Evolutionary conservation across 108 stramenopile genomes (phyloP), one percentile per base, ranked within the genome.

Genomic region (Epipyxis sp.): DNA sequence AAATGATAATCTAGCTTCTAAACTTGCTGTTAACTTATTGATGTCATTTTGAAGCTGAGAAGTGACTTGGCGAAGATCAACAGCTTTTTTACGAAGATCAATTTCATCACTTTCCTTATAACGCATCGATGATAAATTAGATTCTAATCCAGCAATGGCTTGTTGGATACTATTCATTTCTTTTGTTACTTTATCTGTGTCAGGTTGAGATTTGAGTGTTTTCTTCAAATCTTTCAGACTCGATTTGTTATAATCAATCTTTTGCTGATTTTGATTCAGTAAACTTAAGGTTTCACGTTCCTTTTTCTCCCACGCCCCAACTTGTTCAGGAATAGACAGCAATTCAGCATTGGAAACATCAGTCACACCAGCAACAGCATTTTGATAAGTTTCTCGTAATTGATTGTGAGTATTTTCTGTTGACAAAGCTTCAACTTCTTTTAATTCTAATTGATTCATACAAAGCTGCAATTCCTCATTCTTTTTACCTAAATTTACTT

Each of bases 1-100:
- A 82, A 98, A 98, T 40, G 87, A 80, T 59, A 98, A 90, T 40
- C 95, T 83, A 41, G 90, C 92, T 44, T 89, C 88, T 40, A 98
- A 87, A 79, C 93, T 89, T 27, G 94, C 89, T 20, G 89, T 79
- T 13, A 94, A 78, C 41, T 85, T 92, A 44, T 94, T 92, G 16
- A 93, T 86, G 37, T 80, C 78, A 59, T 90, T 85, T 29, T 32
- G 3, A 10, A 37, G 34, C 25, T 37, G 61, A 32, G 20, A 16
- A 3, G 34, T 25, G 10, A 32, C 61, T 65, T 29, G 27, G 6
- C 34, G 20, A 16, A 35, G 10, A 16, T 65, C 61, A 6, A 6
- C 25, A 16, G 3, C 13, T 35, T 29, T 3, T 10, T 16, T 10
- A 25, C 41, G 6, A 6, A 27, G 27, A n/a, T n/a, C n/a, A n/a